Evolutionary conservation across 2,329 filamentous ascomycete genomes (phyloP).

Genomic region (Epichloe elymi): DNA sequence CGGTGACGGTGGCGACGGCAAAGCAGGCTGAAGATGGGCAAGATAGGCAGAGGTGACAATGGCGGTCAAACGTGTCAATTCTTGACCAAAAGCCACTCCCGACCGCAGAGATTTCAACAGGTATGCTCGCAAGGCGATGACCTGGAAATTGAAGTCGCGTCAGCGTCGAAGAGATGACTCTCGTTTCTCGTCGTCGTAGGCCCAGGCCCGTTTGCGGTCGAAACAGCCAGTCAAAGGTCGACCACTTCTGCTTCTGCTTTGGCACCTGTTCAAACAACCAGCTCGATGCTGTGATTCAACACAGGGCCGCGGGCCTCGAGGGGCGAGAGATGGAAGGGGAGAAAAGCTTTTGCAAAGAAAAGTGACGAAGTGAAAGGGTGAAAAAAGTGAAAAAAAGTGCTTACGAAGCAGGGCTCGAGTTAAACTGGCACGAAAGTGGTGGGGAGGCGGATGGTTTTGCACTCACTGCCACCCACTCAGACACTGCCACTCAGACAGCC

Average conservation of each 20-base stretch:
- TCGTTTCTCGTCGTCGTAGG: not conserved
- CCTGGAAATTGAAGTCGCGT: not conserved
- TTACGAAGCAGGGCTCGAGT: not conserved
- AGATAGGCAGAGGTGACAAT: not conserved
- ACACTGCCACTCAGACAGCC: not conserved
- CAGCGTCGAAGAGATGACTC: not conserved
- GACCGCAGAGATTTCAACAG: not conserved
- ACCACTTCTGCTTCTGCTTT: not conserved
- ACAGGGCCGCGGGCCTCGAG: conserved; percentile 3
- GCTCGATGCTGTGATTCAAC: conserved; percentile 2
- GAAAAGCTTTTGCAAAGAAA: not conserved
- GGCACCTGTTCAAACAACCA: not conserved
- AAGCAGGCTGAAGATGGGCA: not conserved
- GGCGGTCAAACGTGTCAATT: not conserved
- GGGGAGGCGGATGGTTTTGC: conserved; percentile 7
- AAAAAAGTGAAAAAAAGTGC: too few relatives aligned
- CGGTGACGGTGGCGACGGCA: not conserved
- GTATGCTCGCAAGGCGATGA: not conserved
- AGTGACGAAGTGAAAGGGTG: too few relatives aligned
- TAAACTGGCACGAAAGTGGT: not conserved
- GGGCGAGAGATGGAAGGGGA: not conserved
- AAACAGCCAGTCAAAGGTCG: not conserved
- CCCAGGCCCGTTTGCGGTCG: not conserved
- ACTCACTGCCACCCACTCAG: not conserved
- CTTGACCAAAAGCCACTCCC: not conserved